A percentile compares a stretch with the other conserved stretches of the same genome.
Conservation (phyloP, 306 rosid species). For the Mucuna pruriens region DNA sequence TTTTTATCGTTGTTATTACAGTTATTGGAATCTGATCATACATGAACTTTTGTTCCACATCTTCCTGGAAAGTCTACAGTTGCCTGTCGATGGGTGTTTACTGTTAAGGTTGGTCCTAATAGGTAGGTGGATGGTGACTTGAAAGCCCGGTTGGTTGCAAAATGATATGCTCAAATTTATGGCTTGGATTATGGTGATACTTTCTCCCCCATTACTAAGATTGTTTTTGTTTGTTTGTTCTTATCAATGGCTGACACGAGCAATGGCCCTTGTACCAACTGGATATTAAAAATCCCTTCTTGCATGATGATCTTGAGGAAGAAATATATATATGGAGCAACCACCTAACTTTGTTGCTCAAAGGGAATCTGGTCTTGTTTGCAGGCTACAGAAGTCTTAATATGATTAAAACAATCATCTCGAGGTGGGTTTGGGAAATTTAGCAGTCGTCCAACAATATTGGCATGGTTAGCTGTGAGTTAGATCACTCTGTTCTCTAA, state of each 20-base stretch:
- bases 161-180: neutral
- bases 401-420: neutral
- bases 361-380: neutral
- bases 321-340: neutral
- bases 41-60: too few species aligned
- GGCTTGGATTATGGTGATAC: neutral
- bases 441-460: neutral
- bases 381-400: neutral
- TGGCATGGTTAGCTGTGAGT: neutral
- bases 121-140: too few species aligned
- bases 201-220: neutral
- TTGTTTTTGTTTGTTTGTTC: too few species aligned
- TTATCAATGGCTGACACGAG: neutral
- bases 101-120: too few species aligned
- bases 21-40: too few species aligned
- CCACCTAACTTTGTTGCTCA: neutral
- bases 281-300: too few species aligned
- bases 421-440: neutral
- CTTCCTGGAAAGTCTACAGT: too few species aligned
- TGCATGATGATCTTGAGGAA: neutral
- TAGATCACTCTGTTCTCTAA: neutral
- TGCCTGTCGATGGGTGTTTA: too few species aligned
- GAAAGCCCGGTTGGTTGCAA: too few species aligned
- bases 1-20: too few species aligned
- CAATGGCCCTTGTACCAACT: neutral